Percentiles rank a stretch among this genome's conserved stretches.
Conservation (phyloP, 768 basidiomycete genomes). For the Lactarius hengduanensis region DNA sequence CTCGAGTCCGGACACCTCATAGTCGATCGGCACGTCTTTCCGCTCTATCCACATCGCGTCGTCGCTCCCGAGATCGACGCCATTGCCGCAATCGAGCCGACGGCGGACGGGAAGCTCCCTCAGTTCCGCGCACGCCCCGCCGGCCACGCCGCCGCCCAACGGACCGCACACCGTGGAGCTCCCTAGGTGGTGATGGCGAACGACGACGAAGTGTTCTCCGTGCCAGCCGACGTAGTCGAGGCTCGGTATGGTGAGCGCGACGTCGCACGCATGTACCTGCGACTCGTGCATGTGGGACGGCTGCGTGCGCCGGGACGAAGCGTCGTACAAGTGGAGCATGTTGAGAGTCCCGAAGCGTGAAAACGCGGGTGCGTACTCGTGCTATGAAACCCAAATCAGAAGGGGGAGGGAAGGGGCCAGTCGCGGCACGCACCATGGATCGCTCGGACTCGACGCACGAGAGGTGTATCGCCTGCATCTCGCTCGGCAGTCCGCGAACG, state of each 20-base stretch:
- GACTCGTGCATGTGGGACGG: conserved; percentile 58
- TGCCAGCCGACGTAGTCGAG: conserved; percentile 74
- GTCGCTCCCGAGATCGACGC: conserved; percentile 60
- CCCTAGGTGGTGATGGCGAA: conserved; percentile 34
- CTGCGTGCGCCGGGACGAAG: conserved; percentile 49
- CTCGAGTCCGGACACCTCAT: conserved; percentile 57
- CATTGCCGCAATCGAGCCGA: conserved; percentile 61
- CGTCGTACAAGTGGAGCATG: conserved; percentile 58
- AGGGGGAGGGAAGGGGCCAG: not conserved
- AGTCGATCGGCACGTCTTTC: conserved; percentile 76
- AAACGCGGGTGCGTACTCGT: conserved; percentile 53
- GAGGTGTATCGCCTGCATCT: conserved; percentile 55
- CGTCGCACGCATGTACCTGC: conserved; percentile 47
- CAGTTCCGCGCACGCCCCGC: conserved; percentile 39
- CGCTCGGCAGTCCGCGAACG: conserved; percentile 35
- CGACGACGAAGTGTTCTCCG: conserved; percentile 67
- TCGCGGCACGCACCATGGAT: conserved; percentile 43
- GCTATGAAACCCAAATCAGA: conserved; percentile 36
- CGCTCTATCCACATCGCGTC: conserved; percentile 67
- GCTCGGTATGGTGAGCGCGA: conserved; percentile 49
- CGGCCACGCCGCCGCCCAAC: conserved; percentile 21
- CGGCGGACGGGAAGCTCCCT: conserved; percentile 60
- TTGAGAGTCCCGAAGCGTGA: conserved; percentile 48
- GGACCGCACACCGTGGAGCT: not conserved
- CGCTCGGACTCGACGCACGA: conserved; percentile 50